These are phyloP conservation scores for Wallacemonas collosoma DNA, from an alignment of 208 protist species.

Conservation along the genomic window DNA sequence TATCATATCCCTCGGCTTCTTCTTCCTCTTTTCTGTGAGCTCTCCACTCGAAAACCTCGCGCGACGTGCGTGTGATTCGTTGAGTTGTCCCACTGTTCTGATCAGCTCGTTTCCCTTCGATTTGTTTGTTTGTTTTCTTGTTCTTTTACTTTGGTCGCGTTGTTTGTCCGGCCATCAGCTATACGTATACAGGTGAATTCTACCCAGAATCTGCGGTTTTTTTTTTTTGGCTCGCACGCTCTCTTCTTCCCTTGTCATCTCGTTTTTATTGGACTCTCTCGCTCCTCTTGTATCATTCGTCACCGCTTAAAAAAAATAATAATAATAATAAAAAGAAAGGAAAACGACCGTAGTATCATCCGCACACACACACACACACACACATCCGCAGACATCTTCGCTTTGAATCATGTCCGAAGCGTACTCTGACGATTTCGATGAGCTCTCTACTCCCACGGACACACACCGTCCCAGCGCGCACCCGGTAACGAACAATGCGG, in stretches of 20 bases:
- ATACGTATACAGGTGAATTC: neutral
- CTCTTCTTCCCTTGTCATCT: neutral
- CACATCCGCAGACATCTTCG: neutral
- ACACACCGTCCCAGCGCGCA: neutral
- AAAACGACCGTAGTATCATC: neutral
- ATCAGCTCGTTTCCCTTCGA: too few relatives aligned
- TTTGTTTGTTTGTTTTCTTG: too few relatives aligned
- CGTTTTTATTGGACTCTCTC: conserved; percentile 15
- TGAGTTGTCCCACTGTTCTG: too few relatives aligned
- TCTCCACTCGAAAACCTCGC: too few relatives aligned
- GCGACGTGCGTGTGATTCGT: too few relatives aligned
- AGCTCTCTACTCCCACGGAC: conserved; percentile 4
- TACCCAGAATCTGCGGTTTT: neutral
- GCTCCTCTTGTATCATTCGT: neutral
- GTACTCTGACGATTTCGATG: conserved; percentile 39
- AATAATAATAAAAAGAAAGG: neutral
- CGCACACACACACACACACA: neutral
- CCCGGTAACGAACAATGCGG: neutral
- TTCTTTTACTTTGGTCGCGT: too few relatives aligned
- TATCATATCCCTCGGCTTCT: too few relatives aligned
- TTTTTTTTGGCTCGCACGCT: neutral
- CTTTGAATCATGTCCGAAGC: conserved; percentile 18
- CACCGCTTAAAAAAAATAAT: neutral
- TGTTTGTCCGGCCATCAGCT: too few relatives aligned
- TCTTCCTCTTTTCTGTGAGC: too few relatives aligned